Evolutionary conservation across 306 rosid species (phyloP), one percentile per base, ranked within the genome.

Genomic region (Purshia tridentata): DNA sequence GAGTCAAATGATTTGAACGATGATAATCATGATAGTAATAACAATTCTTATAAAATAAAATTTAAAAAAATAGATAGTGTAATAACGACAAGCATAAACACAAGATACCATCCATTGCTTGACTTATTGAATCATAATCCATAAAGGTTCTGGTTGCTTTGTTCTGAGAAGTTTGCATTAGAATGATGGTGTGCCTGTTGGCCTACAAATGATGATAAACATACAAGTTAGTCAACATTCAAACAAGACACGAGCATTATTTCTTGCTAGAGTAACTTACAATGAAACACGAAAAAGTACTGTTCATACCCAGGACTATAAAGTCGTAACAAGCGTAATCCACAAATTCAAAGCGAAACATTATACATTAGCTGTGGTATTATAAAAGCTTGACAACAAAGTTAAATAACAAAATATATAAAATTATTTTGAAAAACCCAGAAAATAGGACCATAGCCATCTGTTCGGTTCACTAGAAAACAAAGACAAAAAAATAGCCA

Each of bases 111-210:
- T 95, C 99, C 91, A 91, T 95, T 20, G 99, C 96, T 80, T 88
- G 98, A 71, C 91, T 85, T 16, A 91, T 84, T 0, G 99, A 90
- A 3, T 74, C 93, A 73, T 85, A 95, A 82, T 91, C 97, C 99
- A 90, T 91, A 83, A 91, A 95, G 1, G 99, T 95, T 80, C 99
- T 86, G 46, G 96, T 83, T 7, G 98, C 88, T 78, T 88, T 88
- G 84, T 76, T 90, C 45, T 73, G 97, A 74, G 99, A 88, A 50
- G 93, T 83, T 84, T 95, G 99, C 96, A 95, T 85, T 15, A 95
- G 90, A 81, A 95, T 88, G 66, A 95, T 95, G 37, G 99, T 94
- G 86, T 95, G 99, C 56, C 83, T 87, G 87, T 95, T 88, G 74
- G 97, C 95, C 99, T 94, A 73, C 78, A 80, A 8, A 78, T 6